A percentile compares a stretch with the other conserved stretches of the same genome.
phyloP scores from a whole-genome alignment of 768 basidiomycete species.

The Kwoniella heveanensis region DNA sequence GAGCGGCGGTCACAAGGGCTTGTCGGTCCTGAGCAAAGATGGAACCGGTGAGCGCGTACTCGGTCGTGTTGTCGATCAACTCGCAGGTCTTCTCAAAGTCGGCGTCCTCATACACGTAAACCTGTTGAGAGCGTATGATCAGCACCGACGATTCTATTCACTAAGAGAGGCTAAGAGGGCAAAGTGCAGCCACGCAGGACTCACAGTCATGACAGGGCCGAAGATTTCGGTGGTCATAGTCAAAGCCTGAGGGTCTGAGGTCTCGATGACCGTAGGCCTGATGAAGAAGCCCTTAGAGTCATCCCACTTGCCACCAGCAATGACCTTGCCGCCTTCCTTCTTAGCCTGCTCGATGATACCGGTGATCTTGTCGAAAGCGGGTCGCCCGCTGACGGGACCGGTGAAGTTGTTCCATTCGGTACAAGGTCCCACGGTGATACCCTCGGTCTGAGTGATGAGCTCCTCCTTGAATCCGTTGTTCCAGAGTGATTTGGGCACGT shows the following conservation, averaged over 20 bases:
- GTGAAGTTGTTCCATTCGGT: constrained; percentile 81
- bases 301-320: constrained; percentile 77
- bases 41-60: constrained; percentile 91
- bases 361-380: constrained; percentile 85
- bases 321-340: constrained; percentile 81
- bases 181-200: constrained; percentile 50
- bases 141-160: neutral
- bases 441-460: constrained; percentile 71
- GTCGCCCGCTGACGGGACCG: constrained; percentile 90
- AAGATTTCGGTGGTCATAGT: constrained; percentile 97
- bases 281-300: constrained; percentile 91
- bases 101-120: constrained; percentile 83
- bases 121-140: constrained; percentile 59
- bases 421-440: constrained; percentile 80
- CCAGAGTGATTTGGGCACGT: constrained; percentile 88
- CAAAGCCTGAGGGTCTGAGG: constrained; percentile 81
- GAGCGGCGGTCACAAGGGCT: constrained; percentile 76
- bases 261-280: constrained; percentile 90
- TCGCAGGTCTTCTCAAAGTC: constrained; percentile 85
- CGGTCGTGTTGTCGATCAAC: constrained; percentile 79
- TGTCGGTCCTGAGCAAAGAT: constrained; percentile 83
- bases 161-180: neutral
- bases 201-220: constrained; percentile 84
- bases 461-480: constrained; percentile 78
- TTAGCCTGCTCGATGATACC: constrained; percentile 84